Evolutionary conservation across 2,329 filamentous ascomycete genomes (phyloP).

Genomic region (Aspergillus neotritici): DNA sequence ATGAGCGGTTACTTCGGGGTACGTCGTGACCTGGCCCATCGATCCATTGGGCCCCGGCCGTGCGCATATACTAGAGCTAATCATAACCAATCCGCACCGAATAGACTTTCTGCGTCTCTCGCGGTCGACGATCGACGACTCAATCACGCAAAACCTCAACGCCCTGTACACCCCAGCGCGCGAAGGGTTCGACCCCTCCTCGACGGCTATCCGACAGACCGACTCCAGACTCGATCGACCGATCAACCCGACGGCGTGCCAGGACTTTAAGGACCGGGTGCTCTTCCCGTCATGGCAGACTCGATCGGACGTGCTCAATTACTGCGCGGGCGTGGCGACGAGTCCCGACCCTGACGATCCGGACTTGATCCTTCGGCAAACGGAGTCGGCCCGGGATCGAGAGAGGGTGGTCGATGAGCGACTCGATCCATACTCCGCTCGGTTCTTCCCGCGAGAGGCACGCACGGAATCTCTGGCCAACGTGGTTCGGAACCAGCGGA

Average conservation of each 20-base stretch:
- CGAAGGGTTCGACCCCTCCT: conserved; percentile 69
- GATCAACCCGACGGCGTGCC: conserved; percentile 61
- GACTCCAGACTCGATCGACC: conserved; percentile 45
- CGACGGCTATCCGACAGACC: conserved; percentile 60
- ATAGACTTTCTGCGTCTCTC: conserved; percentile 87
- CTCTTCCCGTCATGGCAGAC: conserved; percentile 86
- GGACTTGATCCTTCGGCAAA: conserved; percentile 62
- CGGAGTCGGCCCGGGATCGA: conserved; percentile 63
- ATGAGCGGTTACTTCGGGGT: conserved; percentile 64
- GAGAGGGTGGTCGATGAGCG: conserved; percentile 79
- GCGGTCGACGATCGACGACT: conserved; percentile 80
- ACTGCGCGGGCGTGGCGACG: conserved; percentile 83
- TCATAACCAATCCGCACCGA: conserved; percentile 6
- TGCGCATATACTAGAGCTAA: conserved; percentile 3
- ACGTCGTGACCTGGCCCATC: conserved; percentile 17
- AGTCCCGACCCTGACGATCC: conserved; percentile 84
- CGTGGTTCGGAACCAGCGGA: conserved; percentile 66
- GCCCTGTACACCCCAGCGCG: conserved; percentile 71
- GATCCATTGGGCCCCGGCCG: background rate
- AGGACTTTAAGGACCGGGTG: conserved; percentile 66
- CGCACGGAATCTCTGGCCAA: conserved; percentile 72
- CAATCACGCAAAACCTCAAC: conserved; percentile 89
- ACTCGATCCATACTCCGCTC: conserved; percentile 81
- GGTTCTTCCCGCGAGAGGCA: conserved; percentile 71
- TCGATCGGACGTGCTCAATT: conserved; percentile 75